Evolutionary conservation across 2,329 filamentous ascomycete species (phyloP).

Genomic region (Ilyonectria destructans): DNA sequence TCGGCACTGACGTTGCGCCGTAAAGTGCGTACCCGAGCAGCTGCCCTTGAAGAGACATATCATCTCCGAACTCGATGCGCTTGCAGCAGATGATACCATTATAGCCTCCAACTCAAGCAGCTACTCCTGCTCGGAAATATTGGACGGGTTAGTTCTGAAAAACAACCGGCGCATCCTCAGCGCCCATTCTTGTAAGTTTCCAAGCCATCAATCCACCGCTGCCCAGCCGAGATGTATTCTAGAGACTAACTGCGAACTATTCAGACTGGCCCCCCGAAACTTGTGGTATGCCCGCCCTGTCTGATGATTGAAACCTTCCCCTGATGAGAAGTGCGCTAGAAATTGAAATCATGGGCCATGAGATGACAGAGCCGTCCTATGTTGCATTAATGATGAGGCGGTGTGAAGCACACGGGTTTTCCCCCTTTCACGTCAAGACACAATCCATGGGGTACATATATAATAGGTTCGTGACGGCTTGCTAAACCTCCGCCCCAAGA

Average conservation of each 20-base stretch:
- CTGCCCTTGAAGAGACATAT: constrained; percentile 59
- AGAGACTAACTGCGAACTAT: not conserved
- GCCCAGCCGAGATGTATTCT: not conserved
- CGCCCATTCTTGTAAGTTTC: constrained; percentile 59
- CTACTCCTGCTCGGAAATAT: constrained; percentile 61
- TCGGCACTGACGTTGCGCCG: constrained; percentile 20
- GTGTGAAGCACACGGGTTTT: constrained; percentile 50
- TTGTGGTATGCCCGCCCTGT: constrained; percentile 36
- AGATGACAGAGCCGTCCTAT: constrained; percentile 40
- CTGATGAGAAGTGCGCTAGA: constrained; percentile 23
- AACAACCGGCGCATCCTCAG: constrained; percentile 58
- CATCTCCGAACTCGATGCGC: constrained; percentile 57
- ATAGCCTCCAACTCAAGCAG: constrained; percentile 66
- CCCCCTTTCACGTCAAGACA: constrained; percentile 50
- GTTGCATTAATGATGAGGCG: constrained; percentile 46
- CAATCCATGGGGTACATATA: constrained; percentile 54
- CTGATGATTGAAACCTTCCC: not conserved
- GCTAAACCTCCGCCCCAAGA: not conserved
- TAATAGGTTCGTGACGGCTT: constrained; percentile 43
- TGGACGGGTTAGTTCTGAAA: constrained; percentile 54
- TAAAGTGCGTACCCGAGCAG: constrained; percentile 61
- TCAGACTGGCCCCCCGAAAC: constrained; percentile 55
- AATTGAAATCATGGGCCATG: constrained; percentile 54
- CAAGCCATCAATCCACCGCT: not conserved
- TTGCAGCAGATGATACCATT: constrained; percentile 55